Evolutionary conservation across 2,329 filamentous ascomycete genomes (phyloP), one percentile per base, ranked within the genome.

Genomic region (Mariannaea elegans): DNA sequence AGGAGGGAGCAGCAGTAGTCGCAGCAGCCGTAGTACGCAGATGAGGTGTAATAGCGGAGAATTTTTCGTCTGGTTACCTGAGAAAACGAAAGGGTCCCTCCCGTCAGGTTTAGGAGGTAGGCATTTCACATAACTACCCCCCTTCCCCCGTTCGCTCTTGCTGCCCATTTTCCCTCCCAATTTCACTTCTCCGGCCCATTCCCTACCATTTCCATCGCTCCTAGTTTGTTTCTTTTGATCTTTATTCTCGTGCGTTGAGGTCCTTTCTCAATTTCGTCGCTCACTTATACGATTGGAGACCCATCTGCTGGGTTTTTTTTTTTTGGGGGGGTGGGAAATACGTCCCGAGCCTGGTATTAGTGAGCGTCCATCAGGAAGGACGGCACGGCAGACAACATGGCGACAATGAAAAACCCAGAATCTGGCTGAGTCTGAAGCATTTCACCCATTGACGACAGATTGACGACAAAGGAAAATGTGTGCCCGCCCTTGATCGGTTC

Each of bases 101-200:
- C 50, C 46, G 67, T 64, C 63, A 61, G 62, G 65, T 50, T 27
- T 27, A 27, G 24, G 24, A 27, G 54, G 56, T 58, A 66, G 64
- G 69, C 71, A 69, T 71, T 71, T 73, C 74, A 73, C 73, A 75
- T 75, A 76, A 73, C 72, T 75, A 71, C 70, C 73, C 72, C 72
- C 72, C 71, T 70, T 71, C 68, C 73, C 74, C 73, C 73, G 68
- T 72, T 71, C 68, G 65, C 67, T 71, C 62, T 70, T 64, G 57
- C 65, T 64, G 62, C 68, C 68, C 65, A 59, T 64, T 66, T 72
- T 70, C 63, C 67, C 59, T 65, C 65, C 62, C 59, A 62, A 69
- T 72, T 69, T 59, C 47, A 64, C 61, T 61, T 27, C 63, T 67
- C 56, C 53, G 61, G 56, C 56, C 39, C 50, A 48, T 60, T 41